Evolutionary conservation across 257 asterid species (phyloP), one percentile per base, ranked within the genome.

Genomic region (Apocynum venetum): DNA sequence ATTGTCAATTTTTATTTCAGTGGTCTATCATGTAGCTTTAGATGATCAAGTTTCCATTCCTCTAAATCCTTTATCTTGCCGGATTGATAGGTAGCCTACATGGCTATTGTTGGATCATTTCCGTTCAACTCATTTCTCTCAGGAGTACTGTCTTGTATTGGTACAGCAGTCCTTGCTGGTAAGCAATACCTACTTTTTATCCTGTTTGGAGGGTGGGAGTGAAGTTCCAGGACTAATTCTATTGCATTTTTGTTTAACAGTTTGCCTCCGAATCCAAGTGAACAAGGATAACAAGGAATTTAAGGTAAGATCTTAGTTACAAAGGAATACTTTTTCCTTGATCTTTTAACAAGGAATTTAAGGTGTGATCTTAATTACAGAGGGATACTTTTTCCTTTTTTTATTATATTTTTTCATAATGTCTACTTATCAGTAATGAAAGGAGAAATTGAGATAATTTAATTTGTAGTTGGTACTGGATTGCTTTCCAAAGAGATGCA

Each of bases 111-210:
- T 84, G 98, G 98, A 82, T 83, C 98, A 25, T 95, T 95, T 79
- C 98, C 99, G 4, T 95, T 95, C 90, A 95, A 95, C 88, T 93
- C 99, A 72, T 95, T 95, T 64, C 99, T 95, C 72, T 93, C 99
- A 3, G 99, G 99, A 61, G 89, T 93, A 66, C 99, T 93, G 80
- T 95, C 99, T 47, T 95, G 99, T 71, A 89, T 93, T 31, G 99
- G 99, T 60, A 95, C 97, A 52, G 99, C 97, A 2, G 98, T 95
- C 80, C 98, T 95, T 82, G 98, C 97, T 80, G 98, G 97, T 94
- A 81, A 82, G 92, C 0, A 67, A 19, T 43, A 5, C 11, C 76
- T 53, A 78, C 68, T 55, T 15, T 51, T 51, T 44, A 35, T 0
- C 10, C 35, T 25, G 20, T 20, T 57, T 20, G 5, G 2, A 11